A percentile compares a stretch with the other conserved stretches of the same genome.
Conservation (phyloP, 2,329 filamentous ascomycete species). For the Coniochaeta hoffmannii region DNA sequence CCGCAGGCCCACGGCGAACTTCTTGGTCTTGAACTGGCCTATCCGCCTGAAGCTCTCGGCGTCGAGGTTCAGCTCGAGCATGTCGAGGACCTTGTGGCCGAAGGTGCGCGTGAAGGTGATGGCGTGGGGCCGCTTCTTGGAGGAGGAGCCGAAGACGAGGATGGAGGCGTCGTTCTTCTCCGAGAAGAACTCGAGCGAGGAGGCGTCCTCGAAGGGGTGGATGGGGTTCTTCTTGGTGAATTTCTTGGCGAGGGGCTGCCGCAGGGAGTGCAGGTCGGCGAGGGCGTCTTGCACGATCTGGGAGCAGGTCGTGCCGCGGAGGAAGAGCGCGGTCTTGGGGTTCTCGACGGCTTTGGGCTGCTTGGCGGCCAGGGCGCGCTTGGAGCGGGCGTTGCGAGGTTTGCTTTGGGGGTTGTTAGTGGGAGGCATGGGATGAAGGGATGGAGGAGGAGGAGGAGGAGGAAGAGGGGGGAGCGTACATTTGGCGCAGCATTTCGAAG, state of each 20-base stretch:
- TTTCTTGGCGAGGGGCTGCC: conserved; percentile 76
- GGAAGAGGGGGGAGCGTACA: conserved; percentile 25
- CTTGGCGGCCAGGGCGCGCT: conserved; percentile 88
- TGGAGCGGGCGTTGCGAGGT: conserved; percentile 73
- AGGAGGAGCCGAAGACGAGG: conserved; percentile 75
- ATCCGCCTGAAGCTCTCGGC: conserved; percentile 62
- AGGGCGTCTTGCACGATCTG: conserved; percentile 77
- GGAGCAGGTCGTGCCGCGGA: conserved; percentile 80
- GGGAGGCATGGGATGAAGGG: background rate
- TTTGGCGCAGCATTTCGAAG: conserved; percentile 39
- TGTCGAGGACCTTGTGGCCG: conserved; percentile 81
- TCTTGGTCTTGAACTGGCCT: conserved; percentile 67
- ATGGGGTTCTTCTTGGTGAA: conserved; percentile 97
- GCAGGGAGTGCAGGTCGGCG: conserved; percentile 76
- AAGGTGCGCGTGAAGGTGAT: conserved; percentile 80
- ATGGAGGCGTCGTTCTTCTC: conserved; percentile 92
- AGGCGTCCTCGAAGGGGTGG: conserved; percentile 86
- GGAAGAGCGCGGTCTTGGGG: conserved; percentile 81
- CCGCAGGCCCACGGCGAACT: conserved; percentile 73
- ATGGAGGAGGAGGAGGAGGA: background rate
- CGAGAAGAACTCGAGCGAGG: conserved; percentile 88
- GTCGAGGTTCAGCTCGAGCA: conserved; percentile 85
- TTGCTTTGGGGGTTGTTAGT: conserved; percentile 32
- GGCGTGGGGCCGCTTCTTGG: conserved; percentile 92
- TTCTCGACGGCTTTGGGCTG: conserved; percentile 86